Evolutionary conservation across 2,329 filamentous ascomycete genomes (phyloP), one percentile per base, ranked within the genome.

Genomic region (Emergomyces pasteurianus): DNA sequence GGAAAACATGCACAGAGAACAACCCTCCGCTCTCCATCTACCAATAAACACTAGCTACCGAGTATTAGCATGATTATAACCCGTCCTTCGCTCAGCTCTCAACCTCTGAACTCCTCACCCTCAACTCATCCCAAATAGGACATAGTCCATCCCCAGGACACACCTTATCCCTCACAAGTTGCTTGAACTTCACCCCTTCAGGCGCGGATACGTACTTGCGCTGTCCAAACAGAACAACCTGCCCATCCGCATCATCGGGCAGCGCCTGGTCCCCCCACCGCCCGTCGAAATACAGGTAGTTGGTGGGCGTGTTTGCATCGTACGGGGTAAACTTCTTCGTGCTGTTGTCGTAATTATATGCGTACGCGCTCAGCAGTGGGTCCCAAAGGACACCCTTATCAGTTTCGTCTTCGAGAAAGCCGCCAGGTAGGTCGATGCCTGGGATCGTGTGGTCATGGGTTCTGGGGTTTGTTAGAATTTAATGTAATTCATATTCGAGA

Each of bases 391-490:
- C 67, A 3, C 84, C 85, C 46, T 74, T 70, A 60, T 83, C 78
- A 14, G 81, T 80, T 60, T 82, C 78, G 66, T 87, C 80, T 49
- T 81, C 75, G 2, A 86, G 69, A 6, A 83, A 74, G 0, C 79
- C 80, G 2, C 65, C 66, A 0, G 81, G 82, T 8, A 86, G 74
- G 61, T 85, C 83, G 21, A 86, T 60, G 60, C 82, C 78, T 0
- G 85, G 84, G 60, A 87, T 84, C 0, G 80, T 81, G 67, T 87
- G 83, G 67, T 86, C 84, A 66, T 87, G 85, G 1, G 73, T 76
- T 1, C 84, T 77, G 40, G 31, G 34, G 23, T 60, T 21, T 38
- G 53, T 42, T 14, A 58, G 55, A 26, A 23, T 18, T 49, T 47
- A 9, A 14, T 47, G 23, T 23, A 23, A 14, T 47, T 47, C 12